Conservation (phyloP, 495 filamentous ascomycete genomes). For the Tuber calosporum region DNA sequence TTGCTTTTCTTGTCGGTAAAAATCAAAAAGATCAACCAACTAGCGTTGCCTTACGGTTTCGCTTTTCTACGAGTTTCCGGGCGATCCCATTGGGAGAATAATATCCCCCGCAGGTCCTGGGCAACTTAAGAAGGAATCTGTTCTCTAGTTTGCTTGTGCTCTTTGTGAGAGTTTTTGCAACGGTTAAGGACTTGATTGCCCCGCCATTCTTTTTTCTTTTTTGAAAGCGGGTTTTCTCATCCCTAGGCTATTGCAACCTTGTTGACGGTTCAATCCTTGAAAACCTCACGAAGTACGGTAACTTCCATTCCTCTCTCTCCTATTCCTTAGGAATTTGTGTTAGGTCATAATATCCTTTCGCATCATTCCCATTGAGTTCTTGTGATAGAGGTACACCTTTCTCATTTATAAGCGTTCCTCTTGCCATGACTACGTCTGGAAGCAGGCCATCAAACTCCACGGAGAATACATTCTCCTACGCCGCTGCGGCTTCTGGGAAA, state of each 20-base stretch:
- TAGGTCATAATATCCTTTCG: conserved; percentile 27
- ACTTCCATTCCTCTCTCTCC: conserved; percentile 26
- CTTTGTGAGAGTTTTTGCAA: conserved; percentile 35
- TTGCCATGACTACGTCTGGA: conserved; percentile 37
- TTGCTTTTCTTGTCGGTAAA: background rate
- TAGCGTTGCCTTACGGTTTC: conserved; percentile 12
- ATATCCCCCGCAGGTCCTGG: conserved; percentile 25
- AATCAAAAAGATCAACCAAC: conserved; percentile 14
- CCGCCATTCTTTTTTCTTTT: conserved; percentile 20
- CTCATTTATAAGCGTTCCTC: conserved; percentile 12
- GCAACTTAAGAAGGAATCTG: conserved; percentile 25
- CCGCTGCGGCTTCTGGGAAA: conserved; percentile 64
- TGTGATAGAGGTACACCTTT: conserved; percentile 25
- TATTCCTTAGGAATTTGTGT: conserved; percentile 27
- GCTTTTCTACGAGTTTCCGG: conserved; percentile 22
- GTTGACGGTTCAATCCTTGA: conserved; percentile 36
- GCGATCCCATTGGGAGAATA: conserved; percentile 8
- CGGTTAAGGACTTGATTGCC: conserved; percentile 34
- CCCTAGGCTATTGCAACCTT: conserved; percentile 24
- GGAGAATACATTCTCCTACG: conserved; percentile 72
- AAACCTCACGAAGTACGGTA: conserved; percentile 22
- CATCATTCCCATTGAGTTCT: conserved; percentile 22
- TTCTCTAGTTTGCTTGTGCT: conserved; percentile 21
- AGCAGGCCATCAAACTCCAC: conserved; percentile 42
- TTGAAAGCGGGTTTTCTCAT: conserved; percentile 35